phyloP scores from a whole-genome alignment of 495 filamentous ascomycete species.

The Penicillium chermesinum region DNA sequence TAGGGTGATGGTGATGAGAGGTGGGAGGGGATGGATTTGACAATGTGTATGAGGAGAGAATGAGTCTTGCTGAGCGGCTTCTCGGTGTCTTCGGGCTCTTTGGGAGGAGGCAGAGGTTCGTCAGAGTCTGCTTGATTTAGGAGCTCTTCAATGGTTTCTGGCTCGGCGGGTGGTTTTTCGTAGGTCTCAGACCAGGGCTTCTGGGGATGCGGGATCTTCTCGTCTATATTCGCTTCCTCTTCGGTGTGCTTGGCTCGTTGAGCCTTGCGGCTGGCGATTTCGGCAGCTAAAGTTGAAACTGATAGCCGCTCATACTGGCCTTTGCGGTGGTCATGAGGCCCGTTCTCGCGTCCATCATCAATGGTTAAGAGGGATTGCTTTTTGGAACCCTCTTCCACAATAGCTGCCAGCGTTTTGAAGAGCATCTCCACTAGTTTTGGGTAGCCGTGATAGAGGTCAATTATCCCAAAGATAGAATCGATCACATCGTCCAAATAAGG shows the following conservation, averaged over 20 bases:
- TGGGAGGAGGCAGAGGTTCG: constrained; percentile 36
- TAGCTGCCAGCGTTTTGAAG: constrained; percentile 72
- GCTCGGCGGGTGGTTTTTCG: constrained; percentile 21
- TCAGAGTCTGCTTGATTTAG: constrained; percentile 33
- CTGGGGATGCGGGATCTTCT: constrained; percentile 29
- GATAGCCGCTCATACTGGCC: constrained; percentile 29
- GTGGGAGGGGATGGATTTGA: constrained; percentile 71
- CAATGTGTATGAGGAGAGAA: constrained; percentile 61
- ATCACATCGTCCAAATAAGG: constrained; percentile 91
- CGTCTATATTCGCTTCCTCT: constrained; percentile 30
- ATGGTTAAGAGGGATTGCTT: constrained; percentile 54
- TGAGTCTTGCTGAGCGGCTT: constrained; percentile 52
- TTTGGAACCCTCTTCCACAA: constrained; percentile 76
- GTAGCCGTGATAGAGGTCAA: constrained; percentile 93
- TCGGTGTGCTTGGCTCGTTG: constrained; percentile 29
- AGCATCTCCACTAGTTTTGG: constrained; percentile 77
- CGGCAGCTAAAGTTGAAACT: constrained; percentile 34
- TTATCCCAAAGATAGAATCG: constrained; percentile 78
- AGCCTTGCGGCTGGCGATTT: constrained; percentile 32
- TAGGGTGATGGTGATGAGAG: constrained; percentile 76
- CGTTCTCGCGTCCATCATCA: constrained; percentile 24
- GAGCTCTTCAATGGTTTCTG: constrained; percentile 29
- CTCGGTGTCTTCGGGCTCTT: constrained; percentile 48
- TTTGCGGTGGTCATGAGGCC: constrained; percentile 34
- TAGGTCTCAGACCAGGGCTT: constrained; percentile 35